These are phyloP conservation scores for Hirsutella thompsonii DNA, from an alignment of 2,329 filamentous ascomycete species.

Conservation along the genomic window DNA sequence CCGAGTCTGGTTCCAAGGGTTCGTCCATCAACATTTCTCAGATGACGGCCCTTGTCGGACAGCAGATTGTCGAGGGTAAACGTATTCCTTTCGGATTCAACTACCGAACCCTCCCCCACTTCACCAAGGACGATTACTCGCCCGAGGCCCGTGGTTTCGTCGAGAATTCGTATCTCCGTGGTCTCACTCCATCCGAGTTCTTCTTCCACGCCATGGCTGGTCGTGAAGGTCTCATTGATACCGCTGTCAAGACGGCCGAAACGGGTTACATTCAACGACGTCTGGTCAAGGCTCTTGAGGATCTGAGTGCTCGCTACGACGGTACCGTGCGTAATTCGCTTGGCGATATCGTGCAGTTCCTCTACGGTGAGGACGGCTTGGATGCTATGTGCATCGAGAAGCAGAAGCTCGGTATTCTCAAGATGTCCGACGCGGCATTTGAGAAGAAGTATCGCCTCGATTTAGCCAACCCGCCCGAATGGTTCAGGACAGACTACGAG, in stretches of 20 bases:
- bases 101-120: constrained; percentile 91
- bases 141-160: constrained; percentile 95
- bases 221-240: constrained; percentile 99
- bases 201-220: constrained; percentile 99
- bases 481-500: constrained; percentile 49
- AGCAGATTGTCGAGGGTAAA: constrained; percentile 96
- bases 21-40: constrained; percentile 99
- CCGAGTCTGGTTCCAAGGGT: constrained; percentile 92
- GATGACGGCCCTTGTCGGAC: constrained; percentile 95
- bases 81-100: constrained; percentile 99
- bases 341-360: constrained; percentile 91
- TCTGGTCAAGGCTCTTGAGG: constrained; percentile 94
- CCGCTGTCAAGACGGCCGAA: constrained; percentile 97
- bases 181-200: constrained; percentile 89
- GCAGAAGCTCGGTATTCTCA: constrained; percentile 78
- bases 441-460: constrained; percentile 75
- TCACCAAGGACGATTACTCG: constrained; percentile 98
- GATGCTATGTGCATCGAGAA: constrained; percentile 91
- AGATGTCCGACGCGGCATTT: constrained; percentile 65
- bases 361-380: constrained; percentile 94
- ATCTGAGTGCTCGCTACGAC: constrained; percentile 95
- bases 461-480: constrained; percentile 43
- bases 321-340: constrained; percentile 94
- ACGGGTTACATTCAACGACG: constrained; percentile 98
- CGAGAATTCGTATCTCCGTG: constrained; percentile 95